Base-by-base conservation (phyloP, 164 flowering plant species). In the Warburgia ugandensis region DNA sequence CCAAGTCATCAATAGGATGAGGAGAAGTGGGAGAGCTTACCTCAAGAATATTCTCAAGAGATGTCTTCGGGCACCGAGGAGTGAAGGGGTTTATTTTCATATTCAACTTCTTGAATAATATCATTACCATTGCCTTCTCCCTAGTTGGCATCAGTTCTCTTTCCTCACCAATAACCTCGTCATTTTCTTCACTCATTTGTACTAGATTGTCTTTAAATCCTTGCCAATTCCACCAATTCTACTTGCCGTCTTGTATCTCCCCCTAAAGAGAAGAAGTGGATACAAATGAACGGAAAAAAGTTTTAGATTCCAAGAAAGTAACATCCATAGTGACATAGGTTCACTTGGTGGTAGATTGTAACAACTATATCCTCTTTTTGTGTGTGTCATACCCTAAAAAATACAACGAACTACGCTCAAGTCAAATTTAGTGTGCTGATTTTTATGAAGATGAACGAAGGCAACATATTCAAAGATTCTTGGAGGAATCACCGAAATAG, bases 11-110 rank as follows among this genome's bases (percentile, higher is more conserved):
- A 37, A 5, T 36, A 23, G 19, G 11, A 4, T 11, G 12, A 2
- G 37, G 12, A 23, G 32, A 2, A 29, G 28, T 10, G 27, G 3
- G 44, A 26, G 33, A n/a, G 8, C 1, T 51, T 51, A 51, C 45
- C 45, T 51, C 45, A 51, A 8, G 30, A 14, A 36, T 38, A 51
- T 51, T n/a, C n/a, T n/a, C n/a, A 51, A 21, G 44, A 51, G 55
- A 37, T 11, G 17, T 26, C 41, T 4, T 25, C 31, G 21, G 16
- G 32, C 13, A 26, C 33, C n/a, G 45, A 25, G 4, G 44, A 25
- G 32, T 37, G 19, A n/a, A n/a, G n/a, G n/a, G n/a, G n/a, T n/a
- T n/a, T n/a, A 21, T 1, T 5, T 3, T 29, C 50, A 26, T 3
- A 1, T n/a, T n/a, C n/a, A 5, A 6, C 12, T 27, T 2, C 7